Percentiles rank a stretch among this genome's conserved stretches.
These are phyloP conservation scores for Tarenaya hassleriana DNA, from an alignment of 345 rosid species.

Conservation along the genomic window DNA sequence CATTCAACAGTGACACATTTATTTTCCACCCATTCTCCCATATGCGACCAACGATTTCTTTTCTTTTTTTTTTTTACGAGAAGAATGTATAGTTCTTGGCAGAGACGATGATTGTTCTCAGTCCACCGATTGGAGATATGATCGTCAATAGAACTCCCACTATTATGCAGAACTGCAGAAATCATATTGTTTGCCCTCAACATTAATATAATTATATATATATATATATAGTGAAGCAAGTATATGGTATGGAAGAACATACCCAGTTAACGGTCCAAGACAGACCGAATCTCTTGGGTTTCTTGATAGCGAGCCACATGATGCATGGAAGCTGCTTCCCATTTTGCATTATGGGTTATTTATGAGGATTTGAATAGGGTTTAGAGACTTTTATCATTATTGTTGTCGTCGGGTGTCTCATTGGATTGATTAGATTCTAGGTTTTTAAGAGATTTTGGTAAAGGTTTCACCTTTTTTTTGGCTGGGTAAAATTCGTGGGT, in stretches of 20 bases:
- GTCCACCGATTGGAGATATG: constrained; percentile 64
- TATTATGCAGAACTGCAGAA: constrained; percentile 54
- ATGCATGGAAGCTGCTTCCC: constrained; percentile 64
- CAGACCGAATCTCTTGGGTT: constrained; percentile 57
- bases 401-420: too few relatives aligned
- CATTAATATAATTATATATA: background rate
- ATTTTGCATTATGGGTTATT: too few relatives aligned
- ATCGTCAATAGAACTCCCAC: constrained; percentile 45
- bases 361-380: background rate
- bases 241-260: background rate
- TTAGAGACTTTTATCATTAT: background rate
- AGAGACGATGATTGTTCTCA: constrained; percentile 46
- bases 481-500: too few relatives aligned
- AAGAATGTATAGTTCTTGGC: constrained; percentile 50
- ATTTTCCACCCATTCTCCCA: too few relatives aligned
- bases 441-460: too few relatives aligned
- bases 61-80: too few relatives aligned
- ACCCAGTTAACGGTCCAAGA: constrained; percentile 70
- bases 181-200: background rate
- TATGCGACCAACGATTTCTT: too few relatives aligned
- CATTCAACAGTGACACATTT: too few relatives aligned
- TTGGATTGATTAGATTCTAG: too few relatives aligned
- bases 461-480: too few relatives aligned
- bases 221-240: background rate
- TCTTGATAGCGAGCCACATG: constrained; percentile 59